Evolutionary conservation across 1,284 basidiomycete genomes (phyloP).

Genomic region (Puccinia coronata): DNA sequence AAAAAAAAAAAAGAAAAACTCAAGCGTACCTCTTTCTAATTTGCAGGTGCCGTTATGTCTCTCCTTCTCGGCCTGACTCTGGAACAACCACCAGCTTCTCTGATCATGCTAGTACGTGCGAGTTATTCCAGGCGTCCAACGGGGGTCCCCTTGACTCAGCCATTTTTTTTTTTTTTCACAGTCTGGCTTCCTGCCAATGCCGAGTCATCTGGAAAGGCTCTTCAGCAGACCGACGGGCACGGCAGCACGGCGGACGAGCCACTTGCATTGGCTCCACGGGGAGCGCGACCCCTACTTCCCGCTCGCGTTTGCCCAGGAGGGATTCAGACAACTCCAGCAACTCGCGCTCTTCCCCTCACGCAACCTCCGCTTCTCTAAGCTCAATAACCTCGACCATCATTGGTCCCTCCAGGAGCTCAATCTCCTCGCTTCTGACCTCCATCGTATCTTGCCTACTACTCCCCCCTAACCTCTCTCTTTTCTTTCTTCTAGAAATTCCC

Average conservation of each 20-base stretch:
- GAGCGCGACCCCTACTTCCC: background rate
- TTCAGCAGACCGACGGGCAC: background rate
- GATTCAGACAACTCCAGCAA: background rate
- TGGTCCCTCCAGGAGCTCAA: background rate
- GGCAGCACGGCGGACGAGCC: background rate
- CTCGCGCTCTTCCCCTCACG: background rate
- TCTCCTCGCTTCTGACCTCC: background rate
- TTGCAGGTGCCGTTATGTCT: constrained; percentile 22
- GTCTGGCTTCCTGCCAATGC: constrained; percentile 15
- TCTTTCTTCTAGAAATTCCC: background rate
- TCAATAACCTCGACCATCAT: background rate
- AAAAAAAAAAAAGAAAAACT: background rate
- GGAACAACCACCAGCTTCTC: background rate
- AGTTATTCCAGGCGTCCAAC: background rate
- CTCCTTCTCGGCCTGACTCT: constrained; percentile 16
- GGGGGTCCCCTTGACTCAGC: background rate
- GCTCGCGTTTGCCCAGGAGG: background rate
- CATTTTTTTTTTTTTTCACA: background rate
- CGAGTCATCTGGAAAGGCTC: background rate
- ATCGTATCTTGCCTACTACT: background rate
- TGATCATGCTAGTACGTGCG: constrained; percentile 3
- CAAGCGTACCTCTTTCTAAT: background rate
- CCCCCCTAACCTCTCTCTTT: background rate
- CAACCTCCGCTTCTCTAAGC: background rate
- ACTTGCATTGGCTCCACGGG: constrained; percentile 6